Evolutionary conservation across 805 yeast species (phyloP), one percentile per base, ranked within the genome.

Genomic region (Starmerella stigmatis): DNA sequence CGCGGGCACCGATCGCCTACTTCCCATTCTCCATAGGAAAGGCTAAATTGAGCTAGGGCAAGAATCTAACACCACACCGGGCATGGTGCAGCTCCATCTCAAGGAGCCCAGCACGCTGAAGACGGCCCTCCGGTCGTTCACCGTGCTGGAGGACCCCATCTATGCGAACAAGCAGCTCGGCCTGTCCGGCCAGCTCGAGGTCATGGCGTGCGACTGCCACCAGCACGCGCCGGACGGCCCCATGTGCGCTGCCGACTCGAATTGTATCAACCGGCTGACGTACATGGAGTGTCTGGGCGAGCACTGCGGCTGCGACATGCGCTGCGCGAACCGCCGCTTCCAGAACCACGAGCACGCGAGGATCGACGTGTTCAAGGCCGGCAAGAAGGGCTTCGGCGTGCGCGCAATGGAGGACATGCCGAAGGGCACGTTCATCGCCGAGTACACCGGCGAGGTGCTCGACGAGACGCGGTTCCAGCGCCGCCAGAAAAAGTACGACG

Each of bases 391-490:
- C 1, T 89, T 74, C 59, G 98, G 98, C 31, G 76, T 89, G 45
- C 71, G 94, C 49, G 88, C 94, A 0, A 70, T 76, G 46, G 62
- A 58, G 4, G 69, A 66, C 42, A 68, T 92, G 12, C 65, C 71
- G 13, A 77, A 74, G 17, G 76, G 77, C 44, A 68, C 75, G n/a
- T 86, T 89, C 59, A 74, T 89, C 35, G 85, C 83, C 64, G 98
- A 89, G 65, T 89, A 89, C 64, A 76, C 83, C 41, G 98, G 98
- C 35, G 97, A 89, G 62, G 94, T 89, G 29, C 81, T 89, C 28
- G 88, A 82, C 60, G 94, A 86, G 57, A 64, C 67, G 16, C 67
- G 75, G n/a, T 92, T 88, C 62, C 70, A 85, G 41, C 69, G 69
- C 40, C 72, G 96, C 49, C 82, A 81, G 81, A 67, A 75, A 33